Percentiles rank a stretch among this genome's conserved stretches.
Conservation (phyloP, 129 eudicot genomes). For the Cynara cardunculus region DNA sequence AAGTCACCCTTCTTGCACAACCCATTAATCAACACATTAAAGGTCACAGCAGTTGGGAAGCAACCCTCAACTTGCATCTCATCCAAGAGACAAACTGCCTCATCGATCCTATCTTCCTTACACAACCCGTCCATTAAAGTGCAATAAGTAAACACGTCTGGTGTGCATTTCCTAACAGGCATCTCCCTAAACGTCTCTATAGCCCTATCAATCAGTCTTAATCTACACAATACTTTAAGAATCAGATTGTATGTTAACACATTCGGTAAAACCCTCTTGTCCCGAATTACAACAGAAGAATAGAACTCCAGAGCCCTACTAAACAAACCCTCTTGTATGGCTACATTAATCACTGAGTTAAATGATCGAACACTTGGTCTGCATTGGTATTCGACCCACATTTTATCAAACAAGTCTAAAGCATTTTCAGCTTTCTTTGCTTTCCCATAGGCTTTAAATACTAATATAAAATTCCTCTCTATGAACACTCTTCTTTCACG, state of each 20-base stretch:
- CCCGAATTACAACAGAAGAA: slow-evolving; percentile 27
- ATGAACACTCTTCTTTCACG: slow-evolving; percentile 54
- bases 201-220: slow-evolving; percentile 58
- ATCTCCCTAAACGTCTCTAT: slow-evolving; percentile 64
- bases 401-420: slow-evolving; percentile 67
- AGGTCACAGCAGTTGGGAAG: slow-evolving; percentile 53
- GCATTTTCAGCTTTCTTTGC: slow-evolving; percentile 59
- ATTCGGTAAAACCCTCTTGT: slow-evolving; percentile 48
- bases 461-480: slow-evolving; percentile 60
- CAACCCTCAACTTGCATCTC: slow-evolving; percentile 96
- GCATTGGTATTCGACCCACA: slow-evolving; percentile 70
- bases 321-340: slow-evolving; percentile 55
- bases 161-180: slow-evolving; percentile 51
- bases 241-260: slow-evolving; percentile 75
- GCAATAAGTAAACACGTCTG: slow-evolving; percentile 79
- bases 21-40: slow-evolving; percentile 77
- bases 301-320: slow-evolving; percentile 55
- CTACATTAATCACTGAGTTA: slow-evolving; percentile 71
- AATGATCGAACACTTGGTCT: slow-evolving; percentile 77
- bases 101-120: slow-evolving; percentile 69
- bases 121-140: slow-evolving; percentile 97
- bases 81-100: slow-evolving; percentile 81
- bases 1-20: slow-evolving; percentile 81
- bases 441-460: slow-evolving; percentile 72
- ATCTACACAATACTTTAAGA: slow-evolving; percentile 64